A percentile compares a stretch with the other conserved stretches of the same genome.
These are phyloP conservation scores for Lactarius trivialis DNA, from an alignment of 768 basidiomycete genomes.

Conservation along the genomic window DNA sequence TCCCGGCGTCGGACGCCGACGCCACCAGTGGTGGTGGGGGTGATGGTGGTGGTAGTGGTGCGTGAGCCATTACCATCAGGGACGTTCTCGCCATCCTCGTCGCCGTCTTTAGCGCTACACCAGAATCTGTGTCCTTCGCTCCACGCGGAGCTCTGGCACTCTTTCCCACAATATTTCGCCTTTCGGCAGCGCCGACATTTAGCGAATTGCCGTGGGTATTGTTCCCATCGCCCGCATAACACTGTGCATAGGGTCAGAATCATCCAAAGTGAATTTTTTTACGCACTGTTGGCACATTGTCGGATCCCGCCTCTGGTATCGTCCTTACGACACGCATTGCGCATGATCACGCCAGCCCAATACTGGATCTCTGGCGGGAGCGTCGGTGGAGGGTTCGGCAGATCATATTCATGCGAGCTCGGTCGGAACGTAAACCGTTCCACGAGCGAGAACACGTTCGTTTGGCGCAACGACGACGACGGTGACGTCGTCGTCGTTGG, in stretches of 20 bases:
- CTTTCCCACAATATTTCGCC: constrained; percentile 97
- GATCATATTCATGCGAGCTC: constrained; percentile 68
- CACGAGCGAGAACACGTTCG: constrained; percentile 93
- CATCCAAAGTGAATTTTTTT: background rate
- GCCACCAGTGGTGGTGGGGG: background rate
- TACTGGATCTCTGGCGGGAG: constrained; percentile 91
- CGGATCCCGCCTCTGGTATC: constrained; percentile 87
- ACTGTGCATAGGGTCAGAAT: too few relatives aligned
- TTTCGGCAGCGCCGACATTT: constrained; percentile 95
- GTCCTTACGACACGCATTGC: constrained; percentile 97
- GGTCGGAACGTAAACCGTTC: constrained; percentile 96
- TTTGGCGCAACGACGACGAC: too few relatives aligned
- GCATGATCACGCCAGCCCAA: constrained; percentile 99
- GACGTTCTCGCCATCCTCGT: constrained; percentile 33
- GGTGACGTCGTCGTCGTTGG: constrained; percentile 18
- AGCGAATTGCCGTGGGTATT: constrained; percentile 88
- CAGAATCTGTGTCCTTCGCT: constrained; percentile 94
- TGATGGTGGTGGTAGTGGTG: too few relatives aligned
- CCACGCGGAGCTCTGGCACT: constrained; percentile 96
- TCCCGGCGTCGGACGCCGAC: constrained; percentile 14
- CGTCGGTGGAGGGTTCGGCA: constrained; percentile 59
- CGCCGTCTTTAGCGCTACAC: constrained; percentile 66
- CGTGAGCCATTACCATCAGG: constrained; percentile 1
- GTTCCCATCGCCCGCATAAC: constrained; percentile 95
- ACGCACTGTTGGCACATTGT: constrained; percentile 94